These are phyloP conservation scores for Cardiospermum halicacabum DNA, from an alignment of 345 rosid genomes.

Conservation along the genomic window DNA sequence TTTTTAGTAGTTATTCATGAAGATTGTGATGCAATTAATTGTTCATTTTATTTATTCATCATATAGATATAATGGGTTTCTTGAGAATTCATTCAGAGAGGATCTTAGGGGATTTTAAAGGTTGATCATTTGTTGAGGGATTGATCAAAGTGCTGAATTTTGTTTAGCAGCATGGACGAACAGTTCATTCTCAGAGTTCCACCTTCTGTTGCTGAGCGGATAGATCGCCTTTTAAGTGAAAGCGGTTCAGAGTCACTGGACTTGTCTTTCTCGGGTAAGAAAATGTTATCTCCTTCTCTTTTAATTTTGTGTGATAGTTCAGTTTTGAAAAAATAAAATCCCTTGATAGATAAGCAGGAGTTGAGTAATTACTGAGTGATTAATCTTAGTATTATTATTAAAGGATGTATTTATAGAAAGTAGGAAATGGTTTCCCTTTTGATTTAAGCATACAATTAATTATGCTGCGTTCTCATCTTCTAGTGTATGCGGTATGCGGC, in stretches of 20 bases:
- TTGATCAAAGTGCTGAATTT: not conserved
- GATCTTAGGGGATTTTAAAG: not conserved
- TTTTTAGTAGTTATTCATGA: too few relatives aligned
- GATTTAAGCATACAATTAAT: not conserved
- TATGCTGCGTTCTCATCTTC: not conserved
- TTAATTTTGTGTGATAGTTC: not conserved
- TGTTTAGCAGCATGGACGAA: slow-evolving; percentile 64
- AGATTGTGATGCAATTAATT: too few relatives aligned
- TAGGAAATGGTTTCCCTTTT: not conserved
- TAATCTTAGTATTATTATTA: not conserved
- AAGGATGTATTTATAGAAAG: not conserved
- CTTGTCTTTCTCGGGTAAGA: slow-evolving; percentile 73
- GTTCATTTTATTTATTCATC: too few relatives aligned
- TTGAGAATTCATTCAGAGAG: too few relatives aligned
- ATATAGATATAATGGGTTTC: too few relatives aligned
- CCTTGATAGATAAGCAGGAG: not conserved
- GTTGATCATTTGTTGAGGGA: not conserved
- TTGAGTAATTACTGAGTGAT: not conserved
- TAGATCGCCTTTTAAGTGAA: slow-evolving; percentile 68
- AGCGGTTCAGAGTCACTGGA: slow-evolving; percentile 75
- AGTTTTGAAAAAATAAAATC: not conserved
- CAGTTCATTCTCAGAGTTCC: slow-evolving; percentile 95
- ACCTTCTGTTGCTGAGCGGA: slow-evolving; percentile 73
- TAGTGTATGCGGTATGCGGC: not conserved
- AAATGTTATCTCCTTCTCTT: not conserved